Evolutionary conservation across 305 asterid genomes (phyloP).

Genomic region (Solanum chacoense): DNA sequence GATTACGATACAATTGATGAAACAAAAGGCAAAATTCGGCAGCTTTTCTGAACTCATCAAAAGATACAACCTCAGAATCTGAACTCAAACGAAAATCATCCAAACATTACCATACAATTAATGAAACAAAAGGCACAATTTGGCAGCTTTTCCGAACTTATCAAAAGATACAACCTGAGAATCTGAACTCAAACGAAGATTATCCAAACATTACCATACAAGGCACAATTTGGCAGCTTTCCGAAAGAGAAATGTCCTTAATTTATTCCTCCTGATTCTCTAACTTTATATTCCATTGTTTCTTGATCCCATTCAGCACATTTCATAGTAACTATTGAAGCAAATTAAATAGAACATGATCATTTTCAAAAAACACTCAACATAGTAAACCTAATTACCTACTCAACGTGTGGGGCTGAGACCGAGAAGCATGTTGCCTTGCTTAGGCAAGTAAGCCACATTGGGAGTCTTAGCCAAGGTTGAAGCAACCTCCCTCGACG

Average conservation of each 20-base stretch:
- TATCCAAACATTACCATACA: not conserved
- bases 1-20: not conserved
- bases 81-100: not conserved
- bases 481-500: slow-evolving; percentile 67
- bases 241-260: not conserved
- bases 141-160: not conserved
- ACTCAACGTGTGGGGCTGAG: slow-evolving; percentile 54
- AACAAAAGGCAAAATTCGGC: not conserved
- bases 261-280: not conserved
- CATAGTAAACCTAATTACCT: slow-evolving; percentile 7
- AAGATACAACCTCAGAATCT: not conserved
- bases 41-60: not conserved
- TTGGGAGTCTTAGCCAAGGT: slow-evolving; percentile 58
- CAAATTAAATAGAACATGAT: not conserved
- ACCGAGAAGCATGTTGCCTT: slow-evolving; percentile 77
- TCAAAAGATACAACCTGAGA: not conserved
- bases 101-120: not conserved
- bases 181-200: not conserved
- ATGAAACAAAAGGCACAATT: not conserved
- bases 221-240: not conserved
- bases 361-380: not conserved
- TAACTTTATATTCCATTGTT: not conserved
- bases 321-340: not conserved
- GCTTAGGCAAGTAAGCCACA: slow-evolving; percentile 62
- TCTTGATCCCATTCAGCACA: not conserved